A percentile compares a stretch with the other conserved stretches of the same genome.
phyloP scores from a whole-genome alignment of 352 stramenopile genomes.

The Halophytophthora batemanensis region DNA sequence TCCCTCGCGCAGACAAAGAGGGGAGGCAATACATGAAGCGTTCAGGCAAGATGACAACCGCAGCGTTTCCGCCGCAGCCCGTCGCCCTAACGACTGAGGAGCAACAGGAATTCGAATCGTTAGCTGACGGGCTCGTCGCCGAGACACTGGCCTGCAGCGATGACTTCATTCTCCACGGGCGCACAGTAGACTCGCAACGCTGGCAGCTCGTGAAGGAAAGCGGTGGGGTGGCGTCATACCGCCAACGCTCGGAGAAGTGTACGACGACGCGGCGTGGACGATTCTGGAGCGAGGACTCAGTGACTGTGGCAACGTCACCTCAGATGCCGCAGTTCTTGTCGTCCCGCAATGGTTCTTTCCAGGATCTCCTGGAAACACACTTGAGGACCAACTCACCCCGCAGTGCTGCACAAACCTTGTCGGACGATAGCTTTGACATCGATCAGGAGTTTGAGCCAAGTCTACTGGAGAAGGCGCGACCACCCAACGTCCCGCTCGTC shows the following conservation, averaged over 20 bases:
- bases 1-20: no score
- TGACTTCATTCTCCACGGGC: slow-evolving; percentile 5
- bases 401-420: slow-evolving; percentile 3
- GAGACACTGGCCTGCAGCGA: slow-evolving; percentile 7
- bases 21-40: no score
- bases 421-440: slow-evolving; percentile 14
- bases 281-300: background rate
- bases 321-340: background rate
- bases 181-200: slow-evolving; percentile 4
- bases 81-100: slow-evolving; percentile 20
- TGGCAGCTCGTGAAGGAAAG: slow-evolving; percentile 1
- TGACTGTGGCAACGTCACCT: background rate
- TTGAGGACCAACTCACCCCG: background rate
- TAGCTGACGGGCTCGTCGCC: slow-evolving; percentile 13
- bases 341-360: no score
- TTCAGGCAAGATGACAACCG: background rate
- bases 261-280: background rate
- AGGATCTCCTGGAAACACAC: no score
- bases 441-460: slow-evolving; percentile 24
- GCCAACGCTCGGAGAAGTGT: no score
- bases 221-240: background rate
- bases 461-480: slow-evolving; percentile 21
- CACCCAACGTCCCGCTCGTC: slow-evolving; percentile 20
- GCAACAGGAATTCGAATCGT: slow-evolving; percentile 18
- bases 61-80: slow-evolving; percentile 23